Evolutionary conservation across 148 eudicot species (phyloP).

Genomic region (Suaeda aralocaspica): DNA sequence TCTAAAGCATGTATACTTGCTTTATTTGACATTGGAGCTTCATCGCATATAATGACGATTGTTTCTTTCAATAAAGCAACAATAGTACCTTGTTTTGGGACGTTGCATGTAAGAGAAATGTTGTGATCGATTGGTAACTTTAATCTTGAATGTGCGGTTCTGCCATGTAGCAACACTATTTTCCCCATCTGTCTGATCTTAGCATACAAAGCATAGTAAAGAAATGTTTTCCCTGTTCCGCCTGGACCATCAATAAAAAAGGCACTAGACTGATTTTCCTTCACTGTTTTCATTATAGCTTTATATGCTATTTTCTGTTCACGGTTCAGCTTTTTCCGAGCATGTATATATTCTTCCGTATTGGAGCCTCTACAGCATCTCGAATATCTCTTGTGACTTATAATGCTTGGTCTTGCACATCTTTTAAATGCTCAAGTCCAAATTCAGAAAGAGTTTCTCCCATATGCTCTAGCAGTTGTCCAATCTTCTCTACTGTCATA

Average conservation of each 20-base stretch:
- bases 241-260: conserved; percentile 8
- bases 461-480: background rate
- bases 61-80: background rate
- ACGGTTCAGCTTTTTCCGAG: background rate
- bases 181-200: background rate
- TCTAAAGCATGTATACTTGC: conserved; percentile 1
- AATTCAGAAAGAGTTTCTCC: background rate
- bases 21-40: background rate
- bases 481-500: background rate
- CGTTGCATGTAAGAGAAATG: background rate
- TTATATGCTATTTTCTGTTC: background rate
- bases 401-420: background rate
- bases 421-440: background rate
- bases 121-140: background rate
- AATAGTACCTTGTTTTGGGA: background rate
- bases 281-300: background rate
- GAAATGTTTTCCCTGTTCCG: conserved; percentile 3
- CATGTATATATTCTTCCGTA: background rate
- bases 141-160: background rate
- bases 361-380: background rate
- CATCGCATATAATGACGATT: background rate
- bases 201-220: conserved; percentile 11
- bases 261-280: background rate
- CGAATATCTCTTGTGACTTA: background rate
- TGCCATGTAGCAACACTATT: background rate